Evolutionary conservation across 306 rosid species (phyloP), one percentile per base, ranked within the genome.

Genomic region (Glycine soja): DNA sequence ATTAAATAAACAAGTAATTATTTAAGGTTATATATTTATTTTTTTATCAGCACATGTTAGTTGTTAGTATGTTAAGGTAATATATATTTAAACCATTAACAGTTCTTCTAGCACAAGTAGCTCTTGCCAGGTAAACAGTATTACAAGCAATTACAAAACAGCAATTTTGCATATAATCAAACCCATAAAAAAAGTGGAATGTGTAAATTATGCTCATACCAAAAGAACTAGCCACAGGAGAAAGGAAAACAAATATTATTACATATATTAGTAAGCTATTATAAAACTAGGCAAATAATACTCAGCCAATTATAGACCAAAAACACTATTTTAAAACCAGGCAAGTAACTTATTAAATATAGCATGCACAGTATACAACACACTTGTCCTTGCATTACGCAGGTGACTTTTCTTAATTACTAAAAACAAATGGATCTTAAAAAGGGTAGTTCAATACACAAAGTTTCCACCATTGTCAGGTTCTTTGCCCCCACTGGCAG

Each of bases 91-190:
- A 56, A 50, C 15, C 53, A 71, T 36, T 36, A n/a, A 40, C 13
- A 42, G n/a, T 18, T 15, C 50, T 16, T 48, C 42, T 34, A 71
- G 54, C 52, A 30, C 7, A 8, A 57, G 63, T 13, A 42, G 6
- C 72, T 32, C 70, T 32, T 58, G 42, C 4, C 53, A 12, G 13
- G 48, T 30, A 79, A 68, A 16, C 68, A 42, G 13, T 7, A 16
- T 13, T 15, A 16, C 54, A 19, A 19, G 43, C 70, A 47, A 45
- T n/a, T 46, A 24, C 61, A 5, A 8, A 24, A 24, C 2, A 51
- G 2, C 73, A 38, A 61, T 5, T 72, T 48, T 11, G 52, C 70
- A 24, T 50, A 43, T 34, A 72, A 76, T 46, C 64, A 72, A 77
- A 47, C 57, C 46, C 48, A 53, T 24, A 24, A 50, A 30, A 30